Conservation (phyloP, 2,329 filamentous ascomycete genomes). For the Hymenoscyphus scutula region DNA sequence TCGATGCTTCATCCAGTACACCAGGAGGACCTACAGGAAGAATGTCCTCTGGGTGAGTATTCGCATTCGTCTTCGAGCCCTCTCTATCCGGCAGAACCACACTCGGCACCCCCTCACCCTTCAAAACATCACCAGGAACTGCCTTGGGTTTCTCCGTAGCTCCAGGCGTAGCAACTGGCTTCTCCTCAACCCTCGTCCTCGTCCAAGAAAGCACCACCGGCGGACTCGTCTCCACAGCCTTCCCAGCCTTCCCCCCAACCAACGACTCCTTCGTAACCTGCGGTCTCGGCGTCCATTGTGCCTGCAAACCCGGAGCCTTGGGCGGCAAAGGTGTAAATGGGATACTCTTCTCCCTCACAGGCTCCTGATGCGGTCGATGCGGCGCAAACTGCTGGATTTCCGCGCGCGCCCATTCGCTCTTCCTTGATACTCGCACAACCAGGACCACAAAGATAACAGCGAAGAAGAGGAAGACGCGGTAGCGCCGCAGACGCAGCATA, state of each 20-base stretch:
- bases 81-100: conserved; percentile 31
- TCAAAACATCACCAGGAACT: neutral
- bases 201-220: too few species aligned
- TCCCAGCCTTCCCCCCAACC: neutral
- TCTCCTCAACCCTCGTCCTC: conserved; percentile 8
- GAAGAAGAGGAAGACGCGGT: conserved; percentile 50
- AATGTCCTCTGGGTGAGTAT: conserved; percentile 21
- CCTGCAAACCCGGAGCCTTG: neutral
- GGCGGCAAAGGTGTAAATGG: conserved; percentile 2
- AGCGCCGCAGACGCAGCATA: conserved; percentile 60
- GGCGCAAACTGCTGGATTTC: neutral
- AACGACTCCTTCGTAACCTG: conserved; percentile 1
- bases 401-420: conserved; percentile 37
- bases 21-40: conserved; percentile 32
- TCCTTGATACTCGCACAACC: conserved; percentile 49
- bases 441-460: conserved; percentile 51
- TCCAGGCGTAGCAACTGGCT: neutral
- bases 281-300: conserved; percentile 2
- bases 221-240: neutral
- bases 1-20: conserved; percentile 25
- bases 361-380: conserved; percentile 2
- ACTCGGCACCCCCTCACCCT: conserved; percentile 21
- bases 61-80: conserved; percentile 14
- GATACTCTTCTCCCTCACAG: conserved; percentile 3
- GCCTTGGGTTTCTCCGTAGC: conserved; percentile 6